Conservation (phyloP, 164 flowering plant species). For the Magnolia changhungtana region DNA sequence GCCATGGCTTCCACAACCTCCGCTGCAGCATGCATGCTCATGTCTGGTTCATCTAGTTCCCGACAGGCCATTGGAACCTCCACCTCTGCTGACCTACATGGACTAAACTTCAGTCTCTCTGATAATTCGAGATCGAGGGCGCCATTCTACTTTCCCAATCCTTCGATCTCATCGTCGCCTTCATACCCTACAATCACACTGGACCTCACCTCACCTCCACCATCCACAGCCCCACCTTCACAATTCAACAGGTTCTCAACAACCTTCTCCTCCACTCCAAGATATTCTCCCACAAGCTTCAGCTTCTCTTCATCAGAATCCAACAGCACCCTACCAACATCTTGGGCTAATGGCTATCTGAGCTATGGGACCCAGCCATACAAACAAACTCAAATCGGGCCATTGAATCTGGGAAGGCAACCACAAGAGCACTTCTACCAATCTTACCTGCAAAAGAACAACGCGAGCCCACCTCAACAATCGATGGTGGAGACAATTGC, state of each 20-base stretch:
- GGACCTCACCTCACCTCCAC: conserved; percentile 68
- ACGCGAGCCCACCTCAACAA: conserved; percentile 16
- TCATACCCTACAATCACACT: conserved; percentile 79
- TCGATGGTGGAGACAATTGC: conserved; percentile 44
- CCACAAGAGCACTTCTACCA: conserved; percentile 45
- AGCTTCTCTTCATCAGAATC: conserved; percentile 56
- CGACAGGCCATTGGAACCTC: conserved; percentile 13
- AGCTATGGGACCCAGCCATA: conserved; percentile 34
- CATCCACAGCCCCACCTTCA: conserved; percentile 32
- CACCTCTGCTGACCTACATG: conserved; percentile 39
- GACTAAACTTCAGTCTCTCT: conserved; percentile 54
- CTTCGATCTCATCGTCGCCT: conserved; percentile 51
- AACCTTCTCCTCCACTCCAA: conserved; percentile 25
- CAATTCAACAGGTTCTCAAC: conserved; percentile 37
- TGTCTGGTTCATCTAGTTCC: conserved; percentile 53
- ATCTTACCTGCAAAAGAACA: conserved; percentile 36
- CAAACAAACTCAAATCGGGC: conserved; percentile 29
- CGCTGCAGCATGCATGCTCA: conserved; percentile 83
- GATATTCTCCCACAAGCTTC: conserved; percentile 43
- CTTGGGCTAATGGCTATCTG: conserved; percentile 37
- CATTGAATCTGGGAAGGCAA: conserved; percentile 29
- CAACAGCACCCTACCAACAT: conserved; percentile 26
- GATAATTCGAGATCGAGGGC: conserved; percentile 48
- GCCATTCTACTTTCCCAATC: conserved; percentile 52
- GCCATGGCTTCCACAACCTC: conserved; percentile 98